A percentile compares a stretch with the other conserved stretches of the same genome.
Evolutionary conservation across 306 rosid genomes (phyloP).

Genomic region (Cucurbita pepo): DNA sequence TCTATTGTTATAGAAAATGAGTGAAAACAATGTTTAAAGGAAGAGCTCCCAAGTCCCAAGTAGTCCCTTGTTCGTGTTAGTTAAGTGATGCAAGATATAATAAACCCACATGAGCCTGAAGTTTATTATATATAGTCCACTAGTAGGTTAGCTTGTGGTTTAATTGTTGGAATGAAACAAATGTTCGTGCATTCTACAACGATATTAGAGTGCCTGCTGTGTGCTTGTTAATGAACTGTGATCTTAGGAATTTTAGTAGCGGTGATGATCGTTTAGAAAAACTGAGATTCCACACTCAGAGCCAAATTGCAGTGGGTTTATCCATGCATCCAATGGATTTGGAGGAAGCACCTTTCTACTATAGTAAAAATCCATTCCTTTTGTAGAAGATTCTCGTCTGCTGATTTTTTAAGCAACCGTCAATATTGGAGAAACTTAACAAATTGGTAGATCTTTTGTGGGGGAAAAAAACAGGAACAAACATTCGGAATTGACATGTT

Average conservation of each 20-base stretch:
- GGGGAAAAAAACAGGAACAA: not conserved
- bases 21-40: not conserved
- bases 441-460: not conserved
- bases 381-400: not conserved
- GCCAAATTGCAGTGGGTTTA: not conserved
- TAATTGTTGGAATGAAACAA: not conserved
- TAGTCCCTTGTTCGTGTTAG: not conserved
- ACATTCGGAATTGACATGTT: not conserved
- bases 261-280: not conserved
- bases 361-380: conserved; percentile 1
- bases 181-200: not conserved
- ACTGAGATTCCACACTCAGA: not conserved
- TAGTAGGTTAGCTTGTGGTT: not conserved
- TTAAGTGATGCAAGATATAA: not conserved
- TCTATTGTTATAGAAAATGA: not conserved
- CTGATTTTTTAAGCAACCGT: conserved; percentile 1
- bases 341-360: not conserved
- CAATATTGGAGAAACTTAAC: not conserved
- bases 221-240: not conserved
- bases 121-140: not conserved
- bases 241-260: not conserved
- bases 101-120: not conserved
- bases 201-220: not conserved
- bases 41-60: too few relatives aligned
- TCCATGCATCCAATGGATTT: not conserved